These are phyloP conservation scores for Diatrype stigma DNA, from an alignment of 2,329 filamentous ascomycete species.

Conservation along the genomic window DNA sequence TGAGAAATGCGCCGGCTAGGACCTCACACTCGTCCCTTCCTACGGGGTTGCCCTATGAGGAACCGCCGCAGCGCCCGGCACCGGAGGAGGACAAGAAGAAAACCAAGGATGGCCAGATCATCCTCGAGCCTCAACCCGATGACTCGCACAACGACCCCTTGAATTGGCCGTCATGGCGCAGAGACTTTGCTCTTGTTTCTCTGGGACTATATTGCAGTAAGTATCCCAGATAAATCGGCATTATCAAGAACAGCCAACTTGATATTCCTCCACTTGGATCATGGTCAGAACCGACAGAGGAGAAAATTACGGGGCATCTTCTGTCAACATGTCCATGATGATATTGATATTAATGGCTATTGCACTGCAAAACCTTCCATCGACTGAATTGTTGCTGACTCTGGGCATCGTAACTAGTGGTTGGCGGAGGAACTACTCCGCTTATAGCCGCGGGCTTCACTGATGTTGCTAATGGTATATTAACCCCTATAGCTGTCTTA, in stretches of 20 bases:
- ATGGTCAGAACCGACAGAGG: too few relatives aligned
- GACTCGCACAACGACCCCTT: conserved; percentile 86
- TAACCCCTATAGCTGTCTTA: background rate
- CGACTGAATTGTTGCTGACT: background rate
- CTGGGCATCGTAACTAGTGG: conserved; percentile 41
- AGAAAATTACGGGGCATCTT: too few relatives aligned
- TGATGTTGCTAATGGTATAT: conserved; percentile 60
- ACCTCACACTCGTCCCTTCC: conserved; percentile 57
- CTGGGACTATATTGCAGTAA: conserved; percentile 78
- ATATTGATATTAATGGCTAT: too few relatives aligned
- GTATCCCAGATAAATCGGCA: background rate
- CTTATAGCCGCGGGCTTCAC: conserved; percentile 86
- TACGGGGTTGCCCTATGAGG: conserved; percentile 36
- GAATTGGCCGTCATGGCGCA: conserved; percentile 82
- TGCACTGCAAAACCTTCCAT: background rate
- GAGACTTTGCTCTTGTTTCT: conserved; percentile 75
- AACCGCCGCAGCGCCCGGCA: conserved; percentile 19
- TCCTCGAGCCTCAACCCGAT: conserved; percentile 87
- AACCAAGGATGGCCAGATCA: conserved; percentile 76
- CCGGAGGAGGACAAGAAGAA: conserved; percentile 58
- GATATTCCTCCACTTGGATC: too few relatives aligned
- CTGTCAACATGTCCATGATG: too few relatives aligned
- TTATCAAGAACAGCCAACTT: too few relatives aligned
- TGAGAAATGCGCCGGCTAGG: conserved; percentile 52
- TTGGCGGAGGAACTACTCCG: conserved; percentile 90